Conservation (phyloP, 1,284 basidiomycete species). For the Ustilago tritici region DNA sequence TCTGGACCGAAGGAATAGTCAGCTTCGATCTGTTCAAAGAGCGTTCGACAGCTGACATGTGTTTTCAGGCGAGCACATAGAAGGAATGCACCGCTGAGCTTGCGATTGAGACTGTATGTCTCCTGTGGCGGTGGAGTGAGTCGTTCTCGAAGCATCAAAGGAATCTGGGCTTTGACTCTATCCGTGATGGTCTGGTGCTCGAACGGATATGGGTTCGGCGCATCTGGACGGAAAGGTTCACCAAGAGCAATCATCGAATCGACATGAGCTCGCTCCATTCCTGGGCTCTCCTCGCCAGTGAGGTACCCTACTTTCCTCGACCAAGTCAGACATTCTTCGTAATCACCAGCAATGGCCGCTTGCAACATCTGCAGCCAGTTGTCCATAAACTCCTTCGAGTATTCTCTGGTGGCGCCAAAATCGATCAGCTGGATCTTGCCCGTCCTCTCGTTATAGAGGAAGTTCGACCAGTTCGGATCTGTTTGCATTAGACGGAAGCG, state of each 20-base stretch:
- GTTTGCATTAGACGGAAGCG: constrained; percentile 95
- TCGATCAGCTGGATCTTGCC: constrained; percentile 85
- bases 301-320: constrained; percentile 87
- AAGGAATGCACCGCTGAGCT: constrained; percentile 92
- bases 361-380: constrained; percentile 84
- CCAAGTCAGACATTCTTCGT: constrained; percentile 78
- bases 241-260: constrained; percentile 82
- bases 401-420: constrained; percentile 92
- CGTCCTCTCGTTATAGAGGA: constrained; percentile 80
- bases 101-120: constrained; percentile 94
- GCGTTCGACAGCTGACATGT: constrained; percentile 78
- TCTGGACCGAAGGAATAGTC: constrained; percentile 35
- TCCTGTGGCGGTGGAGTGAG: constrained; percentile 92
- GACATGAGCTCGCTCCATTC: constrained; percentile 91
- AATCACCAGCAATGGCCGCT: constrained; percentile 81
- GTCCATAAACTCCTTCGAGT: constrained; percentile 88
- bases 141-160: constrained; percentile 88
- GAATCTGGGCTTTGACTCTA: constrained; percentile 83
- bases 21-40: constrained; percentile 69
- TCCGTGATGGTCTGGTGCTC: constrained; percentile 78
- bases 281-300: constrained; percentile 87
- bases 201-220: constrained; percentile 78
- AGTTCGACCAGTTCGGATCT: constrained; percentile 98
- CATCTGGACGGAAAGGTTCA: constrained; percentile 79
- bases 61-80: constrained; percentile 86